Evolutionary conservation across 2,329 filamentous ascomycete genomes (phyloP), one percentile per base, ranked within the genome.

Genomic region (Dactylonectria macrodidyma): DNA sequence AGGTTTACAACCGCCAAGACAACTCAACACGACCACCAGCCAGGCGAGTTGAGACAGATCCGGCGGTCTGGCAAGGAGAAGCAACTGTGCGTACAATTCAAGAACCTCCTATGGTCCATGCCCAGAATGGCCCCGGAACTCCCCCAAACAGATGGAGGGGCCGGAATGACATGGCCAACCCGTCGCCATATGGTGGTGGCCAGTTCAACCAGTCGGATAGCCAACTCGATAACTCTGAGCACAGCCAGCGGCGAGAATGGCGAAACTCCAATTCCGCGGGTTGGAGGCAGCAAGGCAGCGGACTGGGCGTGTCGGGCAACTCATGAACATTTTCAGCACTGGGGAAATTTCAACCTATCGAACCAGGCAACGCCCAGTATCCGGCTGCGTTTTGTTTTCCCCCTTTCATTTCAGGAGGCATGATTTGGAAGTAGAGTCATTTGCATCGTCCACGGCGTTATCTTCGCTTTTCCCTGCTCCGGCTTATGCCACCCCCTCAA

Each of bases 11-110:
- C 81, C 84, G 87, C 81, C 85, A 85, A 79, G 88, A 89, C 80
- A 85, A 92, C 82, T 81, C 86, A 77, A 86, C 78, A 59, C 84
- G 85, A 59, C 88, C 85, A 36, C 84, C 85, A 66, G 90, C 84
- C 77, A 84, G 87, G 61, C 82, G 92, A 65, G 94, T 97, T 59
- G 95, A 98, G 78, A 94, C 92, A n/a, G 95, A 98, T 78, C 93
- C 93, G 5, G 89, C 93, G 24, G 88, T 93, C 5, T 94, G 92
- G 91, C 92, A 94, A 75, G 92, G 94, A 78, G 95, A 97, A 80
- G 92, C 90, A 71, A 95, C 93, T 56, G 94, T 95, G 47, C 90
- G 95, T 56, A 93, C 95, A 65, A 90, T 97, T 38, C 88, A 90
- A 73, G 89, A 91, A 16, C 84, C 87, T n/a, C 79, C 83, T 12